phyloP scores from a whole-genome alignment of 495 filamentous ascomycete species.

The Annulohypoxylon moriforme region DNA sequence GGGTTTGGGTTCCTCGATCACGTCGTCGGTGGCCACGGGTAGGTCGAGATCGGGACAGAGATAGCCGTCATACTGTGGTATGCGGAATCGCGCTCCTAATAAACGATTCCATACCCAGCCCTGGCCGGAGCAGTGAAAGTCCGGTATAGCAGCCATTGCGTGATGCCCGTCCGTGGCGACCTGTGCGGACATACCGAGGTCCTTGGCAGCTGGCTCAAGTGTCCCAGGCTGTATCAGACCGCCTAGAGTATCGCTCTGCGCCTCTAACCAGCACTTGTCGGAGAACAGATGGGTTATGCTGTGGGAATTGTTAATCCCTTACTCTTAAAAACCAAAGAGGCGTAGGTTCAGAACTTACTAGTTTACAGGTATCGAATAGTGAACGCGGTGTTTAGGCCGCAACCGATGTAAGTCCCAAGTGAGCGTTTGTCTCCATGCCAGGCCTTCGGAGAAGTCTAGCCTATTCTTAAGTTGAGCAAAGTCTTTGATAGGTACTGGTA shows the following conservation, averaged over 20 bases:
- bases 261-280: conserved; percentile 34
- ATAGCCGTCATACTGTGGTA: conserved; percentile 47
- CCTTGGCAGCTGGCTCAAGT: conserved; percentile 28
- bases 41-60: conserved; percentile 44
- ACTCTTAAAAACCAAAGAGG: not conserved
- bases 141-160: conserved; percentile 44
- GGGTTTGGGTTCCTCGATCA: conserved; percentile 34
- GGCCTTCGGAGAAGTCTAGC: conserved; percentile 47
- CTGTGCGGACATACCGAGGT: conserved; percentile 24
- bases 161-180: conserved; percentile 20
- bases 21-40: conserved; percentile 38
- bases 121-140: conserved; percentile 40
- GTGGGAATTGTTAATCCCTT: not conserved
- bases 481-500: conserved; percentile 48
- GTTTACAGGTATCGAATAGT: conserved; percentile 52
- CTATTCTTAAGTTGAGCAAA: conserved; percentile 4
- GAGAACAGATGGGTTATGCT: conserved; percentile 43
- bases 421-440: conserved; percentile 53
- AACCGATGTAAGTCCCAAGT: conserved; percentile 50
- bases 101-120: conserved; percentile 44
- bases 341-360: conserved; percentile 47
- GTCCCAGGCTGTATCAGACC: conserved; percentile 34
- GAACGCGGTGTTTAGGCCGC: conserved; percentile 50
- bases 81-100: conserved; percentile 43
- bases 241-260: conserved; percentile 1